Percentiles rank a stretch among this genome's conserved stretches.
Evolutionary conservation across 164 flowering plant genomes (phyloP).

Genomic region (Stephania yunnanensis): DNA sequence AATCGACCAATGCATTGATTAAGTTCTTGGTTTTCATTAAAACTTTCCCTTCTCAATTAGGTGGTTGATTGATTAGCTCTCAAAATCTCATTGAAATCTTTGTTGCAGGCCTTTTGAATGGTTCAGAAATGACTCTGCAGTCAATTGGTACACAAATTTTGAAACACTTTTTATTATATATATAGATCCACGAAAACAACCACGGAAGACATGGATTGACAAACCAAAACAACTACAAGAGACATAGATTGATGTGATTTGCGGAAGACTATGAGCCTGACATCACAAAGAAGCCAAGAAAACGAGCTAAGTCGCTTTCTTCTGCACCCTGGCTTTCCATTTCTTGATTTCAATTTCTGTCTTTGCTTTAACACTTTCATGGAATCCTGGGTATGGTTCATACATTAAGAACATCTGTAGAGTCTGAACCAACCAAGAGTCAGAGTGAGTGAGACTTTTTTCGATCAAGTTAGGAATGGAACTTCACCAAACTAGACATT

Average conservation of each 20-base stretch:
- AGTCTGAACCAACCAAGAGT: not conserved
- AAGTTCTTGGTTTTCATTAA: not conserved
- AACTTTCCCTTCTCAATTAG: not conserved
- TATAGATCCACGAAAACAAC: not conserved
- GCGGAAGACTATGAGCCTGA: not conserved
- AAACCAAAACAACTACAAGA: not conserved
- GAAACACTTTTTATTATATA: not conserved
- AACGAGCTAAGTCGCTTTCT: not conserved
- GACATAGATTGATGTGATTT: not conserved
- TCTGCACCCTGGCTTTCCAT: conserved; percentile 1
- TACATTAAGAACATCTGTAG: not conserved
- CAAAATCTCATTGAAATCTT: not conserved
- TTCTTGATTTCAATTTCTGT: not conserved
- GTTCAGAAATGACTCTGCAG: not conserved
- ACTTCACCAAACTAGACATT: not conserved
- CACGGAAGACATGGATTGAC: too few species aligned
- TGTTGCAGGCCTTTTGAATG: not conserved
- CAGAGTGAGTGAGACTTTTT: not conserved
- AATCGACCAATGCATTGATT: not conserved
- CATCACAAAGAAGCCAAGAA: not conserved
- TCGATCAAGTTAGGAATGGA: not conserved
- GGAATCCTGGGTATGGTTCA: conserved; percentile 2
- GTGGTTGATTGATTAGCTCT: not conserved
- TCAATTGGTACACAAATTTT: not conserved
- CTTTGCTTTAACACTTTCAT: not conserved